Evolutionary conservation across 306 rosid species (phyloP).

Genomic region (Phaseolus lunatus): DNA sequence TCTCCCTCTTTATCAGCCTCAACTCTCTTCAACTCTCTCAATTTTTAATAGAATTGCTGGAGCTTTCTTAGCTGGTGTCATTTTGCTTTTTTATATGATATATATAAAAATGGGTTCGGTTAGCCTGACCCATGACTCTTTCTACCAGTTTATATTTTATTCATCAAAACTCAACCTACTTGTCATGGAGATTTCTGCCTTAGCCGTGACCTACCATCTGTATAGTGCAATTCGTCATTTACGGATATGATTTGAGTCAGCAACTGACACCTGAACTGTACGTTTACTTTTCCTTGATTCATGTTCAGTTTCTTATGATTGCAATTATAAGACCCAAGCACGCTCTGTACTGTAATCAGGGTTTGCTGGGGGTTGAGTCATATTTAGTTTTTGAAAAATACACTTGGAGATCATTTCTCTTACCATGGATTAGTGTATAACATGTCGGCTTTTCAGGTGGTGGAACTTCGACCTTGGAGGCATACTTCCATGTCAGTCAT

Average conservation of each 20-base stretch:
- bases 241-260: constrained; percentile 65
- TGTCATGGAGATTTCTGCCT: constrained; percentile 52
- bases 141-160: constrained; percentile 52
- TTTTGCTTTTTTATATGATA: constrained; percentile 46
- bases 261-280: constrained; percentile 58
- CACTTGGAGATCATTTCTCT: not conserved
- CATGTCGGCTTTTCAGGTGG: constrained; percentile 67
- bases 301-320: not conserved
- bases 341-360: not conserved
- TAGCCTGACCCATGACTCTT: constrained; percentile 51
- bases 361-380: constrained; percentile 29
- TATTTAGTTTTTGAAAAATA: constrained; percentile 22
- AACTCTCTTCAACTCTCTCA: constrained; percentile 52
- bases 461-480: constrained; percentile 77
- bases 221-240: constrained; percentile 51
- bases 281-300: constrained; percentile 45
- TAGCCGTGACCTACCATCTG: constrained; percentile 57
- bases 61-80: constrained; percentile 39
- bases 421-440: not conserved
- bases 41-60: constrained; percentile 59
- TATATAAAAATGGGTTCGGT: constrained; percentile 48
- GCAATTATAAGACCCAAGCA: not conserved
- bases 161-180: constrained; percentile 58
- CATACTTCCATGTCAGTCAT: constrained; percentile 60
- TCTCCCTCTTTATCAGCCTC: constrained; percentile 64